Conservation (phyloP, 1,284 basidiomycete genomes). For the Cryptococcus floricola region DNA sequence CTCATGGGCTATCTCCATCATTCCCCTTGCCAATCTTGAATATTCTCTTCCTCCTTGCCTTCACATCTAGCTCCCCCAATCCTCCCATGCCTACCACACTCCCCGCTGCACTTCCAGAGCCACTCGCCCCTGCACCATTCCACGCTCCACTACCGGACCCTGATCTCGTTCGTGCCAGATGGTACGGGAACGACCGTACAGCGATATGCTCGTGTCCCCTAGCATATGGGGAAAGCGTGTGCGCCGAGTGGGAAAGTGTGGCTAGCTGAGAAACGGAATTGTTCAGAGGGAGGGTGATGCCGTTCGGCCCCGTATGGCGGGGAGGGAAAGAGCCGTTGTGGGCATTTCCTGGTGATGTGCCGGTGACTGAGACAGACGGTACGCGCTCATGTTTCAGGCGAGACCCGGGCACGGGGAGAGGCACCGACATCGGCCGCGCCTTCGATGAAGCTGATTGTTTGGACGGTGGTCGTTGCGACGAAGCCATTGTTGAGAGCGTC, state of each 20-base stretch:
- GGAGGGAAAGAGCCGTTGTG: constrained; percentile 25
- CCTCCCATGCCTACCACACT: background rate
- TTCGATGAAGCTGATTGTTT: constrained; percentile 7
- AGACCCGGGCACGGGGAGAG: background rate
- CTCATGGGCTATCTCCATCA: background rate
- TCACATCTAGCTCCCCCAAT: constrained; percentile 50
- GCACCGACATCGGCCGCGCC: constrained; percentile 14
- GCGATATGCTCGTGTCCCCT: constrained; percentile 82
- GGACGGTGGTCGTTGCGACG: constrained; percentile 27
- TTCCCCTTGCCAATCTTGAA: constrained; percentile 60
- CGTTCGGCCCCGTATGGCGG: constrained; percentile 29
- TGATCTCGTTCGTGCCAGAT: constrained; percentile 2
- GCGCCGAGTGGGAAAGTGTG: constrained; percentile 77
- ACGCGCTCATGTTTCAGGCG: constrained; percentile 5
- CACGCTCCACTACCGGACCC: constrained; percentile 10
- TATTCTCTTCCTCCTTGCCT: constrained; percentile 71
- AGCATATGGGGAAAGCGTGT: constrained; percentile 87
- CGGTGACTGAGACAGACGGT: constrained; percentile 16
- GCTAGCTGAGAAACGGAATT: constrained; percentile 75
- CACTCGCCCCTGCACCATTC: constrained; percentile 31
- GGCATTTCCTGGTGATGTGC: constrained; percentile 23
- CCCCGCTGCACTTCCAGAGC: background rate
- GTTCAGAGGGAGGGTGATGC: constrained; percentile 69
- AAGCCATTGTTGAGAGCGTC: constrained; percentile 25
- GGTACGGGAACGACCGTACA: constrained; percentile 73